phyloP scores from a whole-genome alignment of 2,329 filamentous ascomycete species.

The Teratosphaeria epicoccoides region DNA sequence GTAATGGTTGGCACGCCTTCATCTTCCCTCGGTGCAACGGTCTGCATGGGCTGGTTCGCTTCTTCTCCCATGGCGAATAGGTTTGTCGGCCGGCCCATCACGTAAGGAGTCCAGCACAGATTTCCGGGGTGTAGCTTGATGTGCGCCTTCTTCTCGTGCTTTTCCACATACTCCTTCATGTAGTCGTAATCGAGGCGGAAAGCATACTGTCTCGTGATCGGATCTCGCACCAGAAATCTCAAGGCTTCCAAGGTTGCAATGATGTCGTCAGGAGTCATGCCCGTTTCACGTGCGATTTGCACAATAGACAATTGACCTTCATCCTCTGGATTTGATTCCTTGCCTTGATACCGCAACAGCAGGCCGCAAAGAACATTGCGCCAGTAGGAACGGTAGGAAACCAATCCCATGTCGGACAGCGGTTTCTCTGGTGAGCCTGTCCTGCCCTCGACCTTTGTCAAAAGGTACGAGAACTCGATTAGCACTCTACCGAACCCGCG shows the following conservation, averaged over 20 bases:
- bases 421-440: conserved; percentile 96
- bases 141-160: conserved; percentile 82
- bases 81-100: conserved; percentile 63
- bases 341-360: conserved; percentile 51
- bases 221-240: conserved; percentile 79
- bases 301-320: conserved; percentile 38
- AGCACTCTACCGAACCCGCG: conserved; percentile 94
- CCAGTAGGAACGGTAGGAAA: conserved; percentile 98
- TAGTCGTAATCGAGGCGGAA: conserved; percentile 78
- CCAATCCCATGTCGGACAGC: conserved; percentile 91
- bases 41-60: conserved; percentile 47
- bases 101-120: conserved; percentile 90
- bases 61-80: conserved; percentile 28
- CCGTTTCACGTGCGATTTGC: conserved; percentile 74
- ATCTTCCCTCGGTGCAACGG: conserved; percentile 78
- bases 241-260: conserved; percentile 87
- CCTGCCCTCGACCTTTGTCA: conserved; percentile 86
- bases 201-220: conserved; percentile 77
- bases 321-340: conserved; percentile 7
- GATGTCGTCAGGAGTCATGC: conserved; percentile 93
- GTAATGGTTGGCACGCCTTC: conserved; percentile 35
- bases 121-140: conserved; percentile 70
- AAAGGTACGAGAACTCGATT: conserved; percentile 95
- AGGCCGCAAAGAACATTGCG: conserved; percentile 78
- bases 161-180: conserved; percentile 75